A percentile compares a stretch with the other conserved stretches of the same genome.
Evolutionary conservation across 495 filamentous ascomycete species (phyloP).

Genomic region (Penicillium arizonense): DNA sequence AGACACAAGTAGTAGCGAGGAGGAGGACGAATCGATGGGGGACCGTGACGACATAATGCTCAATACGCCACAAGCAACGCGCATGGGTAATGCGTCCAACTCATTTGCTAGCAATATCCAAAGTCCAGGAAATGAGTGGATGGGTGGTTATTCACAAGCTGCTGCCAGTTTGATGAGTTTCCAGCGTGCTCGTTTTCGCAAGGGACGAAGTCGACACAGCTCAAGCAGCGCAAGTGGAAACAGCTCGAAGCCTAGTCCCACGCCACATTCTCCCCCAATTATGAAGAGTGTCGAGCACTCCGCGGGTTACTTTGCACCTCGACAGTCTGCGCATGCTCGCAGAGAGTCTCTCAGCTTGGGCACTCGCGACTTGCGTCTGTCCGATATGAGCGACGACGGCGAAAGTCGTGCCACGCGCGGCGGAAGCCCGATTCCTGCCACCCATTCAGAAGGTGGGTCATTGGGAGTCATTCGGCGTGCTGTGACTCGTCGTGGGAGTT

Average conservation of each 20-base stretch:
- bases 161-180: constrained; percentile 73
- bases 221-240: constrained; percentile 70
- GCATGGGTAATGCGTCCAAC: constrained; percentile 39
- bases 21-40: constrained; percentile 72
- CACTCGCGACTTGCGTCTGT: constrained; percentile 82
- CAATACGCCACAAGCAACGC: constrained; percentile 52
- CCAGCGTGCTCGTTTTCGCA: constrained; percentile 61
- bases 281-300: constrained; percentile 59
- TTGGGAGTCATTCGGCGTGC: constrained; percentile 56
- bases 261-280: constrained; percentile 60
- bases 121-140: constrained; percentile 56
- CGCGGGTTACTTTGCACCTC: constrained; percentile 45
- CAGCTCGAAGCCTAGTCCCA: constrained; percentile 67
- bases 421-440: constrained; percentile 36
- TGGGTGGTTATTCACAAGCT: constrained; percentile 63
- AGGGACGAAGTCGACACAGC: constrained; percentile 59
- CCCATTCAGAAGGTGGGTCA: constrained; percentile 39
- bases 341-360: constrained; percentile 84
- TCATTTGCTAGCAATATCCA: constrained; percentile 44
- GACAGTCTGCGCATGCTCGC: constrained; percentile 54
- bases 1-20: constrained; percentile 72
- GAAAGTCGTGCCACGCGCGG: constrained; percentile 47
- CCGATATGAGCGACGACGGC: constrained; percentile 81
- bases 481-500: constrained; percentile 83
- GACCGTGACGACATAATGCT: constrained; percentile 78